A percentile compares a stretch with the other conserved stretches of the same genome.
These are phyloP conservation scores for Ceratocystis diversiconidia DNA, from an alignment of 2,329 filamentous ascomycete species.

Conservation along the genomic window DNA sequence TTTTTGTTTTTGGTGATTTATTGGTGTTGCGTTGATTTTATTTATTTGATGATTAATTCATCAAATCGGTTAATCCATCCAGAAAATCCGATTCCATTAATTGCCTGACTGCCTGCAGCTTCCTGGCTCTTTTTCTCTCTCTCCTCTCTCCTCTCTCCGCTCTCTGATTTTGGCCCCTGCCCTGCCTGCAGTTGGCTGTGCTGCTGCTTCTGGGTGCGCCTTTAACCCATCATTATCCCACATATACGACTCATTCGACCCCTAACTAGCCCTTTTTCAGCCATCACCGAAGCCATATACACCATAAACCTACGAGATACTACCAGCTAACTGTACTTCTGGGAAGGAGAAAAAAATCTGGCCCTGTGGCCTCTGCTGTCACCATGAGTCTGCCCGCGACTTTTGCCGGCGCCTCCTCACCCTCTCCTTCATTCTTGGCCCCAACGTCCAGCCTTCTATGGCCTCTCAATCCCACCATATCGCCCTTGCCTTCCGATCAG, in stretches of 20 bases:
- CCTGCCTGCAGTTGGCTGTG: not conserved
- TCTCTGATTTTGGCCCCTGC: not conserved
- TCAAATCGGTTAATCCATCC: not conserved
- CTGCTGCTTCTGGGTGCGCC: not conserved
- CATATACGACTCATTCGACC: too few species aligned
- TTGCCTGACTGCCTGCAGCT: slow-evolving; percentile 1
- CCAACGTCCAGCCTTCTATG: slow-evolving; percentile 2
- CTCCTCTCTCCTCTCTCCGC: not conserved
- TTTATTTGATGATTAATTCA: too few species aligned
- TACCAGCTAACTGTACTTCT: too few species aligned
- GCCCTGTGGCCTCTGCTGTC: not conserved
- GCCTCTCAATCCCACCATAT: slow-evolving; percentile 10
- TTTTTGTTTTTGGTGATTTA: too few species aligned
- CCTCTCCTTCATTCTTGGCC: not conserved
- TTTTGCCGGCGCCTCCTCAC: slow-evolving; percentile 2
- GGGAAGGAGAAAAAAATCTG: too few species aligned
- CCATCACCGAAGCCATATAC: too few species aligned
- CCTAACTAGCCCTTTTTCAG: too few species aligned
- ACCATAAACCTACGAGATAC: too few species aligned
- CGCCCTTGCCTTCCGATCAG: slow-evolving; percentile 3
- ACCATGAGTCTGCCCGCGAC: slow-evolving; percentile 2
- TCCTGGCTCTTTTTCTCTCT: not conserved
- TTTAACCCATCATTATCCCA: not conserved
- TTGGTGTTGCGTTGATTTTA: too few species aligned
- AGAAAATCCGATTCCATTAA: not conserved